phyloP scores from a whole-genome alignment of 805 yeast species.

The Nakazawaea populi region DNA sequence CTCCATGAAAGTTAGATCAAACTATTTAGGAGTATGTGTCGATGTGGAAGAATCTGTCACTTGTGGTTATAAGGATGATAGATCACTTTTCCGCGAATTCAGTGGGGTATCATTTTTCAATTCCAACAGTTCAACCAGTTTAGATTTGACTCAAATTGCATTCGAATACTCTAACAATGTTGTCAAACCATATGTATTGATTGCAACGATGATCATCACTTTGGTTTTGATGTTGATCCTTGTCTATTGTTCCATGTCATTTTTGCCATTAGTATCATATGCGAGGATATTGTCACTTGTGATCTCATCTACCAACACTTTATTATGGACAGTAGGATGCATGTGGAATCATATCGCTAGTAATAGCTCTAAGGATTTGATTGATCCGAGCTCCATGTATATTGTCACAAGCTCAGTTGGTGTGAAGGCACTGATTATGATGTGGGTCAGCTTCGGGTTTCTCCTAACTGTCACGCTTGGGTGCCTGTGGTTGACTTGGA shows the following conservation, averaged over 20 bases:
- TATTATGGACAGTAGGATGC: conserved; percentile 61
- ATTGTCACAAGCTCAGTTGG: conserved; percentile 41
- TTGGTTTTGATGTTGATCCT: conserved; percentile 33
- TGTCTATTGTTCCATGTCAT: conserved; percentile 42
- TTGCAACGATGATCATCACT: conserved; percentile 40
- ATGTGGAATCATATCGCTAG: conserved; percentile 60
- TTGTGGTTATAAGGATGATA: conserved; percentile 30
- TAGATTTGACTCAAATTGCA: conserved; percentile 45
- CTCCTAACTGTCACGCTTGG: conserved; percentile 34
- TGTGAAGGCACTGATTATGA: conserved; percentile 46
- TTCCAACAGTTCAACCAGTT: conserved; percentile 21
- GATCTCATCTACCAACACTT: conserved; percentile 29
- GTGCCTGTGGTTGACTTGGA: conserved; percentile 15
- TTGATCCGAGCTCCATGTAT: conserved; percentile 45
- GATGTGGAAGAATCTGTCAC: conserved; percentile 24
- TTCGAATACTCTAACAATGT: conserved; percentile 35
- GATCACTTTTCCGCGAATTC: conserved; percentile 18
- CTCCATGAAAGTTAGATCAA: conserved; percentile 40
- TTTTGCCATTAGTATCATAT: conserved; percentile 34
- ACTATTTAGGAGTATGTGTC: conserved; percentile 55
- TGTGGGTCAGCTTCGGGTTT: conserved; percentile 57
- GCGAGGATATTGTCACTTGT: conserved; percentile 23
- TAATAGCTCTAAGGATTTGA: conserved; percentile 34
- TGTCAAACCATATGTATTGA: conserved; percentile 49
- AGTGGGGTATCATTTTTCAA: conserved; percentile 30